Evolutionary conservation across 768 basidiomycete species (phyloP), one percentile per base, ranked within the genome.

Genomic region (Candolleomyces eurysporus): DNA sequence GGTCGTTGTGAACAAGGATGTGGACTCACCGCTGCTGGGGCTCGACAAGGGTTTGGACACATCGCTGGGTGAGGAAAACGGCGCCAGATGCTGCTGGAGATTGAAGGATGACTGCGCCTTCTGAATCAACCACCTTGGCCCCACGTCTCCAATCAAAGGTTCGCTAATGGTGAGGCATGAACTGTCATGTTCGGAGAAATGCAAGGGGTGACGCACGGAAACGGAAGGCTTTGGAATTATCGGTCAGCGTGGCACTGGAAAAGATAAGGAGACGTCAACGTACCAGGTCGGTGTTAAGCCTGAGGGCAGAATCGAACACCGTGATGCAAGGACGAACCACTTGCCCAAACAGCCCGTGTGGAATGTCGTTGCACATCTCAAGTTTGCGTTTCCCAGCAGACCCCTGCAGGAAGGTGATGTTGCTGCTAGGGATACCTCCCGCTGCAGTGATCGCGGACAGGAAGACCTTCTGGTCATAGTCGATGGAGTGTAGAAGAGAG

Each of bases 301-400:
- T 54, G 49, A 39, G 36, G 14, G 64, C 56, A 5, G 75, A 74
- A 46, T 68, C 63, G 58, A 79, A 80, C 39, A 81, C 63, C 40
- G 69, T 68, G 1, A 53, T 63, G 64, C 81, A 82, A 9, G 76
- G 73, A 57, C 67, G 59, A 19, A 14, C n/a, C 11, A 30, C 7
- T 21, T 22, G 58, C 4, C 30, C 5, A 59, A 36, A 36, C 11
- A 74, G 69, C 19, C 69, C 72, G 48, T 76, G 66, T 0, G 84
- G 82, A 21, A 84, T 72, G 40, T 80, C 72, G 17, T 74, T 64
- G 70, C 85, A 87, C 62, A 87, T 71, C 51, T 71, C 69, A 75
- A 76, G 61, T 58, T 70, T 63, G 60, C 79, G 53, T 40, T 69
- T 55, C 4, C 64, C 66, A 58, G 51, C 42, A 57, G 69, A 60